Base-by-base conservation (phyloP, 202 grass and related monocot genomes). In the Bolboschoenoplectus hybrid region DNA sequence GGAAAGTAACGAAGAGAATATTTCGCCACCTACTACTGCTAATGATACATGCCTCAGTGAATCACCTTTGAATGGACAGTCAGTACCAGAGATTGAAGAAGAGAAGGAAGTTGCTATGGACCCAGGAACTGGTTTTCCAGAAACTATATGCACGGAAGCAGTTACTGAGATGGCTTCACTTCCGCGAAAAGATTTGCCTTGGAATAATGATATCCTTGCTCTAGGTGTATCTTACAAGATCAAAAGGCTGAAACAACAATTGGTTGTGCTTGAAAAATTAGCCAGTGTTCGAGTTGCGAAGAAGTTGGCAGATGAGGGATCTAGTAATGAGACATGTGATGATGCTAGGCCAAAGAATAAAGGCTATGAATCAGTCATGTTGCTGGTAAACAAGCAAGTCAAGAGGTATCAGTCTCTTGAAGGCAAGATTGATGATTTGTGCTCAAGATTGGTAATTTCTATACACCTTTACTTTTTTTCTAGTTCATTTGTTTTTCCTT, bases 141-240 rank as follows among this genome's bases (percentile, higher is more conserved):
- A 73, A 40, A 67, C 41, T 50, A 56, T 32, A 44, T 67, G 49
- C 77, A 81, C 62, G 9, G 60, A 66, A 38, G 67, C 75, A 64
- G 52, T 62, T 1, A 16, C 9, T 5, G 60, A 36, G 6, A 36
- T 16, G 17, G 57, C 68, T 67, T 69, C 67, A 26, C 19, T 85
- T 63, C 9, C 17, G 5, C 74, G 84, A 83, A 69, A 93, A 81
- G 87, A 76, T 34, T 87, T 88, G 6, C 82, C 82, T 66, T 88
- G 89, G 74, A 97, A 93, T 82, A 90, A 87, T 56, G 89, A 97
- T 85, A 94, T 97, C 63, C 95, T 92, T 82, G 89, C 92, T 9
- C 74, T 97, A 11, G 92, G 89, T 3, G 89, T 97, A 50, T 97
- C 95, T 76, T 94, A 94, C 89, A 97, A 97, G 85, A 97, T 97